Percentiles rank a stretch among this genome's conserved stretches.
Conservation (phyloP, 805 yeast species). For the Candida tibetensis region DNA sequence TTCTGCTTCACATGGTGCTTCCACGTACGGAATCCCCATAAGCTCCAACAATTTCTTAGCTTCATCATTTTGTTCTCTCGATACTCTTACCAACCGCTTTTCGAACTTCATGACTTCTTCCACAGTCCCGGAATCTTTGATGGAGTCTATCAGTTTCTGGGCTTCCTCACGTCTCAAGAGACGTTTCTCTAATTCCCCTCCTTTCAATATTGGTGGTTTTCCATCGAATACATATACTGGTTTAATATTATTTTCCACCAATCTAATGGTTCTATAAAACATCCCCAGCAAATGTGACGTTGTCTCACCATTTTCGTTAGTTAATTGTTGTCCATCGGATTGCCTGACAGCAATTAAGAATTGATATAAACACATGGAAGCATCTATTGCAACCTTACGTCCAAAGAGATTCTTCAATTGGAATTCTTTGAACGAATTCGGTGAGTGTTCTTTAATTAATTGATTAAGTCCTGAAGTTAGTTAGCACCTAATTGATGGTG, state of each 20-base stretch:
- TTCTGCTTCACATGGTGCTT: constrained; percentile 98
- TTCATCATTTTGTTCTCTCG: constrained; percentile 89
- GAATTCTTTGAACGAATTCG: constrained; percentile 68
- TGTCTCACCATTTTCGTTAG: constrained; percentile 87
- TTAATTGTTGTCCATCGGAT: constrained; percentile 91
- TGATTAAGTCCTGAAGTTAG: constrained; percentile 69
- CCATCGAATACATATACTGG: constrained; percentile 98
- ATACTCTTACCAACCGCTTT: constrained; percentile 84
- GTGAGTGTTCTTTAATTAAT: constrained; percentile 86
- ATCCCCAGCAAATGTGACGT: constrained; percentile 93
- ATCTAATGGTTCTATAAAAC: constrained; percentile 86
- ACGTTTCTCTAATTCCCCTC: constrained; percentile 90
- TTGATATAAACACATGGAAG: constrained; percentile 96
- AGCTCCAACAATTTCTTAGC: constrained; percentile 75
- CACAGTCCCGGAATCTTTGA: constrained; percentile 75
- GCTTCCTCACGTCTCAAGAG: constrained; percentile 80
- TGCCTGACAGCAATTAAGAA: constrained; percentile 95
- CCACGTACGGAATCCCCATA: constrained; percentile 94
- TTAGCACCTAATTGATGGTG: too few relatives aligned
- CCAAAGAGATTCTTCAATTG: constrained; percentile 89
- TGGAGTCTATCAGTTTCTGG: constrained; percentile 63
- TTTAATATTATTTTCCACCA: constrained; percentile 90
- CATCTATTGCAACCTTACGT: constrained; percentile 95
- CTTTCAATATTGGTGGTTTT: constrained; percentile 90
- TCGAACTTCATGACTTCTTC: constrained; percentile 76